A percentile compares a stretch with the other conserved stretches of the same genome.
Conservation (phyloP, 177 flowering plant genomes). For the Vitis hybrid region DNA sequence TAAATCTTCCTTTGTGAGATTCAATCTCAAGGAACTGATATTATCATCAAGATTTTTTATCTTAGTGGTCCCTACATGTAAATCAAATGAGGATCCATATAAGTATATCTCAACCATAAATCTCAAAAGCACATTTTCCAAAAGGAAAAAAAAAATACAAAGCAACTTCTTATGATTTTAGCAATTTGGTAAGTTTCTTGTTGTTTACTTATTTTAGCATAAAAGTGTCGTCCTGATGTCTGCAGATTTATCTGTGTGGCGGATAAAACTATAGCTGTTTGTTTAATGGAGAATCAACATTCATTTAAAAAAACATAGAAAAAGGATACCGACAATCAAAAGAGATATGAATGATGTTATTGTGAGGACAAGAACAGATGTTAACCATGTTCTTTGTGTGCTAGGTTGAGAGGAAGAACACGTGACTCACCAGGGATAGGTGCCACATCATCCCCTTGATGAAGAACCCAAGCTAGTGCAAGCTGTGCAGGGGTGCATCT, state of each 20-base stretch:
- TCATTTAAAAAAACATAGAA: neutral
- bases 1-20: constrained; percentile 43
- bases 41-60: constrained; percentile 49
- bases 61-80: constrained; percentile 56
- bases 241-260: too few relatives aligned
- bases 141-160: too few relatives aligned
- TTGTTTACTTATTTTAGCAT: too few relatives aligned
- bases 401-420: neutral
- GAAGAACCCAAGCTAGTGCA: constrained; percentile 25
- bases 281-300: too few relatives aligned
- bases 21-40: constrained; percentile 42
- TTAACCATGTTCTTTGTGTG: neutral
- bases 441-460: constrained; percentile 25
- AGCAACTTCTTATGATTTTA: too few relatives aligned
- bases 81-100: neutral
- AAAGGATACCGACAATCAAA: neutral
- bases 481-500: constrained; percentile 23
- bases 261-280: too few relatives aligned
- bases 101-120: too few relatives aligned
- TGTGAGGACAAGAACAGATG: neutral
- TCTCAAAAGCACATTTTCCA: too few relatives aligned
- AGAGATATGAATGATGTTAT: neutral
- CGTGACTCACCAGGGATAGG: constrained; percentile 27
- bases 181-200: too few relatives aligned
- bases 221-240: too few relatives aligned